Evolutionary conservation across 2,329 filamentous ascomycete species (phyloP).

Genomic region (Fusarium floridanum): DNA sequence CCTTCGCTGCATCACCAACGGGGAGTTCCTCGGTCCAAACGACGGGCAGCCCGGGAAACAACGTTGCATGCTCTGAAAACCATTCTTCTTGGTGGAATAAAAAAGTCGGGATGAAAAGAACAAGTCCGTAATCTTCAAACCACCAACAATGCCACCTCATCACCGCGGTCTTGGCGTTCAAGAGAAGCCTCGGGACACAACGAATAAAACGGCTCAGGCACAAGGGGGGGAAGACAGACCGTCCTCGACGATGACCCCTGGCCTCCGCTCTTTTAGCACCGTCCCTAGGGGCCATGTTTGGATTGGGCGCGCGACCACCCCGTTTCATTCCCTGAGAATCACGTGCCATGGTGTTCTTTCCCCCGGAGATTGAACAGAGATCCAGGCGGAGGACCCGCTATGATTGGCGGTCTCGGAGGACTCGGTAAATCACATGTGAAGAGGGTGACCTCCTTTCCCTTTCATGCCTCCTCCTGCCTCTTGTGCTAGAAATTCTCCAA

Average conservation of each 20-base stretch:
- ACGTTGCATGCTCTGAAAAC: slow-evolving; percentile 4
- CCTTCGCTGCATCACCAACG: background rate
- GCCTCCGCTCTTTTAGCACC: slow-evolving; percentile 8
- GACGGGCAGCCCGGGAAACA: slow-evolving; percentile 7
- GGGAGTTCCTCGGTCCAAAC: background rate
- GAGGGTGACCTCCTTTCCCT: slow-evolving; percentile 34
- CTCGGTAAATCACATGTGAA: slow-evolving; percentile 53
- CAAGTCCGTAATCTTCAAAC: slow-evolving; percentile 25
- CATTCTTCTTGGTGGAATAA: slow-evolving; percentile 24
- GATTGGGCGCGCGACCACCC: slow-evolving; percentile 6
- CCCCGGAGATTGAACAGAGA: slow-evolving; percentile 8
- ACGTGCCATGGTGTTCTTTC: slow-evolving; percentile 28
- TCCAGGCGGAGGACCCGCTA: background rate
- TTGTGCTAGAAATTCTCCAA: slow-evolving; percentile 25
- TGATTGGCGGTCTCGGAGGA: slow-evolving; percentile 39
- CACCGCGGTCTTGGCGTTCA: slow-evolving; percentile 30
- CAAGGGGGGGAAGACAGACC: slow-evolving; percentile 14
- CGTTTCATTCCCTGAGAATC: slow-evolving; percentile 29
- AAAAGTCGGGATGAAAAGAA: slow-evolving; percentile 21
- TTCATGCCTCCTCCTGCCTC: slow-evolving; percentile 21
- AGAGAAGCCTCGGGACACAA: slow-evolving; percentile 33
- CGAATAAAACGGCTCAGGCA: slow-evolving; percentile 30
- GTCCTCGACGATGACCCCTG: slow-evolving; percentile 14
- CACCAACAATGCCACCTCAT: slow-evolving; percentile 26
- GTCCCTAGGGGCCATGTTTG: slow-evolving; percentile 4